Conservation (phyloP, 805 yeast genomes). For the Kregervanrija pseudodelftensis region DNA sequence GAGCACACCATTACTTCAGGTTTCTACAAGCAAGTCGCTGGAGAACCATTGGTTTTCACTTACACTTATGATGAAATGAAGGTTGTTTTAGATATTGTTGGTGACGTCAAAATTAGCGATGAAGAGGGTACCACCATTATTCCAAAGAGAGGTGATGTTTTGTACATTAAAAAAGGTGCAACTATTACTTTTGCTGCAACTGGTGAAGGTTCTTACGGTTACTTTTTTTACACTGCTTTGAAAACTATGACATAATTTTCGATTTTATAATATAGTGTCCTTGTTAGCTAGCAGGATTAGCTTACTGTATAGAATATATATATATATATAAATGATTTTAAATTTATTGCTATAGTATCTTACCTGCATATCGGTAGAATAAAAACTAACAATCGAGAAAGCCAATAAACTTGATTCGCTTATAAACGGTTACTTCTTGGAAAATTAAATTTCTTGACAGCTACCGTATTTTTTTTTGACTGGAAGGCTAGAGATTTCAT, state of each 20-base stretch:
- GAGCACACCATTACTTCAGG: slow-evolving; percentile 59
- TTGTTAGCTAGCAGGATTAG: too few relatives aligned
- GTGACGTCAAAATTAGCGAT: slow-evolving; percentile 53
- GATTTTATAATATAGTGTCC: too few relatives aligned
- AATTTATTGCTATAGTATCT: too few relatives aligned
- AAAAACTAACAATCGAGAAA: too few relatives aligned
- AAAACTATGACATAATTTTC: slow-evolving; percentile 17
- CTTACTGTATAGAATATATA: too few relatives aligned
- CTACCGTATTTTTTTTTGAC: too few relatives aligned
- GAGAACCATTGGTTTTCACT: slow-evolving; percentile 56
- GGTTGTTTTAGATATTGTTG: slow-evolving; percentile 56
- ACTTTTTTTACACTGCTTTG: slow-evolving; percentile 52
- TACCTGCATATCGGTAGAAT: too few relatives aligned
- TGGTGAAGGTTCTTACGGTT: slow-evolving; percentile 45
- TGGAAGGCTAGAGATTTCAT: too few relatives aligned
- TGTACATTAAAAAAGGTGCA: slow-evolving; percentile 56
- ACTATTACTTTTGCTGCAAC: slow-evolving; percentile 51
- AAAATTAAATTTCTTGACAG: too few relatives aligned
- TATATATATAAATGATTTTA: too few relatives aligned
- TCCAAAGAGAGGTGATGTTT: slow-evolving; percentile 58
- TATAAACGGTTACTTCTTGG: too few relatives aligned
- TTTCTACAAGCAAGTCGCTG: slow-evolving; percentile 58
- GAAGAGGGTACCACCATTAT: slow-evolving; percentile 52
- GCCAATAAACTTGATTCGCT: too few relatives aligned
- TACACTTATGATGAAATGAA: slow-evolving; percentile 63